phyloP scores from a whole-genome alignment of 2,329 filamentous ascomycete species.

The Microdochium paspali region DNA sequence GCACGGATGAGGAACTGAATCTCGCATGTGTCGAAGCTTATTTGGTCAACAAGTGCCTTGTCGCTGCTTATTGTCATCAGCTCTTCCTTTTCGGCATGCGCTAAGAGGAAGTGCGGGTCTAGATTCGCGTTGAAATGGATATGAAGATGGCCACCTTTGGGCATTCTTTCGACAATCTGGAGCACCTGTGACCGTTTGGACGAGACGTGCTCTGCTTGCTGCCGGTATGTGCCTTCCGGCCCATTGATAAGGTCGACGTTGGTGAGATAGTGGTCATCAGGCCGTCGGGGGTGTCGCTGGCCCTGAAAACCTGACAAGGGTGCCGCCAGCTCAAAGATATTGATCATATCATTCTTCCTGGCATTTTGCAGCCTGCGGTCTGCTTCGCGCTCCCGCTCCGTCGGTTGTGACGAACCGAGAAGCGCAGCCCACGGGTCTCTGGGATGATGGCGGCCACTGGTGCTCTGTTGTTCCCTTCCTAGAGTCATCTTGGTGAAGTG shows the following conservation, averaged over 20 bases:
- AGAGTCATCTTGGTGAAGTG: not conserved
- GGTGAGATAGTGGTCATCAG: constrained; percentile 49
- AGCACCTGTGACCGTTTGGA: constrained; percentile 41
- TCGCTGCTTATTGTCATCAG: constrained; percentile 64
- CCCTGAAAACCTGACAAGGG: constrained; percentile 11
- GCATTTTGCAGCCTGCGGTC: constrained; percentile 2
- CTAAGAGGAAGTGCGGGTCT: constrained; percentile 47
- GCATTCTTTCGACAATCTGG: constrained; percentile 45
- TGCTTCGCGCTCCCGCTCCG: not conserved
- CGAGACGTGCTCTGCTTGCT: not conserved
- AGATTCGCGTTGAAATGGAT: constrained; percentile 74
- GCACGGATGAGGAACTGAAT: constrained; percentile 50
- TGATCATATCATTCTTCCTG: constrained; percentile 8
- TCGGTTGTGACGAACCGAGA: not conserved
- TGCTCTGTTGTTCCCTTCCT: not conserved
- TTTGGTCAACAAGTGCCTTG: constrained; percentile 30
- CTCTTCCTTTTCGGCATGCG: constrained; percentile 41
- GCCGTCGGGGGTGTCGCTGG: constrained; percentile 33
- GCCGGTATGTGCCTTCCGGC: not conserved
- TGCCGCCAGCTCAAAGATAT: constrained; percentile 4
- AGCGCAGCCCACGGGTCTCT: not conserved
- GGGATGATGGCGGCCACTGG: not conserved
- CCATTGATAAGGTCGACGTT: constrained; percentile 42
- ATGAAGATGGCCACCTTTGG: constrained; percentile 66
- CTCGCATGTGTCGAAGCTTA: constrained; percentile 43